Evolutionary conservation across 1,139 yeast species (phyloP).

Genomic region (Lodderomyces oxycetoniae): DNA sequence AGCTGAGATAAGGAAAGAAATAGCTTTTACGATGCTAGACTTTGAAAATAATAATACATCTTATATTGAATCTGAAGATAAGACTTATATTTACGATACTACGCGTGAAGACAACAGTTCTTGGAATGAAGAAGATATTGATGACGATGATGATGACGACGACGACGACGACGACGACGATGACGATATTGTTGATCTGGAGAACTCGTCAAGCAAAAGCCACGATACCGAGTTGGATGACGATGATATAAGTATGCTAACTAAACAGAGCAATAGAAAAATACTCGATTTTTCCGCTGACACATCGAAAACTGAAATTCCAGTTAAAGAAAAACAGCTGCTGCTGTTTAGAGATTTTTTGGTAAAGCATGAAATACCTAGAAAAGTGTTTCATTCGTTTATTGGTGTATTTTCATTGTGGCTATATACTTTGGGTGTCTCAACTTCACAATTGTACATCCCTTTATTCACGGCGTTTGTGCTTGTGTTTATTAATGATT

Average conservation of each 20-base stretch:
- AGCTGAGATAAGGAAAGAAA: conserved; percentile 1
- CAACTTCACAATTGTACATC: conserved; percentile 51
- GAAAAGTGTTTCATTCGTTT: conserved; percentile 82
- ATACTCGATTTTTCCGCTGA: not conserved
- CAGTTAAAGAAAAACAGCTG: not conserved
- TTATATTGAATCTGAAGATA: conserved; percentile 38
- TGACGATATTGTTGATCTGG: conserved; percentile 13
- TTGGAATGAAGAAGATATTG: conserved; percentile 15
- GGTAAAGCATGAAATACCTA: conserved; percentile 79
- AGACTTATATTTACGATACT: conserved; percentile 27
- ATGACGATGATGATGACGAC: conserved; percentile 13
- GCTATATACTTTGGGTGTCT: conserved; percentile 61
- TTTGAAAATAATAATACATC: conserved; percentile 27
- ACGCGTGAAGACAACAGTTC: conserved; percentile 14
- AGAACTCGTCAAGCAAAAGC: conserved; percentile 7
- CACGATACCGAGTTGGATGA: conserved; percentile 8
- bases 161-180: conserved; percentile 13
- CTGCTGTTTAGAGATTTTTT: conserved; percentile 33
- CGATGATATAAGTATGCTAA: conserved; percentile 7
- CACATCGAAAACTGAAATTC: not conserved
- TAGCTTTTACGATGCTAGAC: conserved; percentile 20
- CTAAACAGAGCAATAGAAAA: conserved; percentile 9
- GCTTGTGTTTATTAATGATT: conserved; percentile 59
- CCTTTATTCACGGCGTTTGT: conserved; percentile 54
- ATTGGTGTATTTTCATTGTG: conserved; percentile 78